Conservation (phyloP, 75 land plant species). For the Sequoiadendron giganteum region DNA sequence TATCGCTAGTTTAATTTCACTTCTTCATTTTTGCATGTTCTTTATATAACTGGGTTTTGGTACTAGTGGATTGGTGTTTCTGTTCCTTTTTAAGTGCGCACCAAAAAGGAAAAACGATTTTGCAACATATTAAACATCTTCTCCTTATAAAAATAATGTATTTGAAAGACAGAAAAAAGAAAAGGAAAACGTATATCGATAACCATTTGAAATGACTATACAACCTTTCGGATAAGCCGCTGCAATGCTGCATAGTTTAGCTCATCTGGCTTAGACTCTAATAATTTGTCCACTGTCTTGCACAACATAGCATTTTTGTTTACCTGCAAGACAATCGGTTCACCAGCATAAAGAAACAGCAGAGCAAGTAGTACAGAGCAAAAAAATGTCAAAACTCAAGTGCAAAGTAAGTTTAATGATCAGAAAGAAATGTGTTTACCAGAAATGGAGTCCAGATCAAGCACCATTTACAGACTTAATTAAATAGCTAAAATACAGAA, state of each 20-base stretch:
- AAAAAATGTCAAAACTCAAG: not conserved
- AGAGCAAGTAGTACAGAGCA: not conserved
- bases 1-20: not conserved
- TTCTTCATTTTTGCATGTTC: not conserved
- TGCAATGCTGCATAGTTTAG: conserved; percentile 40
- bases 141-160: not conserved
- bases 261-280: conserved; percentile 46
- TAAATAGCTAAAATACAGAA: not conserved
- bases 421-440: not conserved
- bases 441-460: not conserved
- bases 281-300: conserved; percentile 63
- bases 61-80: not conserved
- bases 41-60: not conserved
- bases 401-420: not conserved
- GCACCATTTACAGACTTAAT: not conserved
- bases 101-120: not conserved
- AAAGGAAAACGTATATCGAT: not conserved
- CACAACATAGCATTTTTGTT: conserved; percentile 79
- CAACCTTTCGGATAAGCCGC: conserved; percentile 60
- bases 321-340: conserved; percentile 48
- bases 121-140: not conserved
- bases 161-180: not conserved
- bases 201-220: not conserved
- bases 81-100: not conserved
- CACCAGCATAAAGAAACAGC: not conserved